Conservation (phyloP, 2,329 filamentous ascomycete genomes). For the Aureobasidium sp. region DNA sequence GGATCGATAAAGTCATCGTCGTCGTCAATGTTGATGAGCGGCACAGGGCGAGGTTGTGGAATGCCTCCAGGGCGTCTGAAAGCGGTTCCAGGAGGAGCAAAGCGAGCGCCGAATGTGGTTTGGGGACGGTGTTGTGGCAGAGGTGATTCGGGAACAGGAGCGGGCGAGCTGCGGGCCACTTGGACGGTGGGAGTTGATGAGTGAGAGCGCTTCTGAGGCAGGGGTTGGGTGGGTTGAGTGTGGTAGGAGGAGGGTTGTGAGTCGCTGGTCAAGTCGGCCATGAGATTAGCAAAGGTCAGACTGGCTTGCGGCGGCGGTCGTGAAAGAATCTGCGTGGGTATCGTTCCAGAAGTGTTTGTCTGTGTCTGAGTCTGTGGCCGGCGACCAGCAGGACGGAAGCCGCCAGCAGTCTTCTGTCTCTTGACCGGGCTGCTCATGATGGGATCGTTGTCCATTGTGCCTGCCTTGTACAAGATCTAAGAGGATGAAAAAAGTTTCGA, state of each 20-base stretch:
- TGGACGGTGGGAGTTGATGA: slow-evolving; percentile 49
- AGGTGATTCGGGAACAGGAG: slow-evolving; percentile 33
- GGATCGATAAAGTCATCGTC: slow-evolving; percentile 34
- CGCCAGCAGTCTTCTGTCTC: slow-evolving; percentile 28
- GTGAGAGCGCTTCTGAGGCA: slow-evolving; percentile 35
- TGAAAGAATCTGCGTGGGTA: slow-evolving; percentile 23
- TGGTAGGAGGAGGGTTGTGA: slow-evolving; percentile 17
- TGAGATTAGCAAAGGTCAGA: slow-evolving; percentile 18
- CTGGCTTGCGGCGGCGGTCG: slow-evolving; percentile 7
- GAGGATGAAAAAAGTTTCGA: background rate
- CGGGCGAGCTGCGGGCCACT: slow-evolving; percentile 83
- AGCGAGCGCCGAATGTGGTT: slow-evolving; percentile 49
- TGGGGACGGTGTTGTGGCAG: slow-evolving; percentile 20
- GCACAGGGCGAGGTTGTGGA: slow-evolving; percentile 18
- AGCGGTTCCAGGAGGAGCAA: slow-evolving; percentile 69
- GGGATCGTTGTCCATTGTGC: slow-evolving; percentile 26
- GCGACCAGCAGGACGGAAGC: slow-evolving; percentile 31
- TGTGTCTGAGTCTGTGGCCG: slow-evolving; percentile 24
- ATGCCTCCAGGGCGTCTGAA: slow-evolving; percentile 47
- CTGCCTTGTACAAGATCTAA: background rate
- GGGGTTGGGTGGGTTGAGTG: slow-evolving; percentile 57
- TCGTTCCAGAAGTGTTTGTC: background rate
- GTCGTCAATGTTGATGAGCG: slow-evolving; percentile 18
- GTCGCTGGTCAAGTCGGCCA: slow-evolving; percentile 6
- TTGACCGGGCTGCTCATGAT: slow-evolving; percentile 31